Evolutionary conservation across 2,329 filamentous ascomycete species (phyloP).

Genomic region (Xylariaceae sp.): DNA sequence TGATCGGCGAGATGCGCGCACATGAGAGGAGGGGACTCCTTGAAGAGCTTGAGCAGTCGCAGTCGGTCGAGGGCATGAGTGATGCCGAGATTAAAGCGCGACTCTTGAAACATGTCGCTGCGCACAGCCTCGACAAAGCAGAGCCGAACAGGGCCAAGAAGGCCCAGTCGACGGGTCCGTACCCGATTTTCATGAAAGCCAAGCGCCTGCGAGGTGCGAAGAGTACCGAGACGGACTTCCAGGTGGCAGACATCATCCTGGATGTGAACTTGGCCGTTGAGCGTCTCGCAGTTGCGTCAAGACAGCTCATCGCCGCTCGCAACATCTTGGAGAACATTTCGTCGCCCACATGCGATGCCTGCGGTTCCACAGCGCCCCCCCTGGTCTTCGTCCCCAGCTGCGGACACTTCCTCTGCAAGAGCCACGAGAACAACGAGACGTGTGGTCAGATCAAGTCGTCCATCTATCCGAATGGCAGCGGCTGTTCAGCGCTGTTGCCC

Average conservation of each 20-base stretch:
- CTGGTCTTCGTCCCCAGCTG: conserved; percentile 24
- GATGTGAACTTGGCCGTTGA: conserved; percentile 13
- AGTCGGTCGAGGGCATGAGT: not conserved
- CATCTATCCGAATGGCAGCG: conserved; percentile 7
- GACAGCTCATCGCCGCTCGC: conserved; percentile 13
- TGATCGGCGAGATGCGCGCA: not conserved
- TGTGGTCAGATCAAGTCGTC: conserved; percentile 20
- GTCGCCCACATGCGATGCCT: conserved; percentile 12
- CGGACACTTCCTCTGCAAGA: conserved; percentile 26
- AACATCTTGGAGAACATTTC: conserved; percentile 2
- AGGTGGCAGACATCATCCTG: conserved; percentile 17
- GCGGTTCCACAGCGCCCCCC: conserved; percentile 3
- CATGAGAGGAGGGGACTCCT: conserved; percentile 5
- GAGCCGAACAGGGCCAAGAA: not conserved
- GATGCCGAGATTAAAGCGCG: not conserved
- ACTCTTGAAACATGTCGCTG: not conserved
- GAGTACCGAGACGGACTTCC: conserved; percentile 20
- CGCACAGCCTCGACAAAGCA: not conserved
- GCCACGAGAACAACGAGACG: conserved; percentile 5
- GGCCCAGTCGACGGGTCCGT: not conserved
- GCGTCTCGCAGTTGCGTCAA: conserved; percentile 11
- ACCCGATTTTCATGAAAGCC: conserved; percentile 7
- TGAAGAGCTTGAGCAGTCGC: conserved; percentile 1
- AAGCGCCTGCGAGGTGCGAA: conserved; percentile 7
- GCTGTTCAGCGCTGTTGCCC: conserved; percentile 7